These are phyloP conservation scores for Manihot esculenta DNA, from an alignment of 441 rosid genomes.

Conservation along the genomic window DNA sequence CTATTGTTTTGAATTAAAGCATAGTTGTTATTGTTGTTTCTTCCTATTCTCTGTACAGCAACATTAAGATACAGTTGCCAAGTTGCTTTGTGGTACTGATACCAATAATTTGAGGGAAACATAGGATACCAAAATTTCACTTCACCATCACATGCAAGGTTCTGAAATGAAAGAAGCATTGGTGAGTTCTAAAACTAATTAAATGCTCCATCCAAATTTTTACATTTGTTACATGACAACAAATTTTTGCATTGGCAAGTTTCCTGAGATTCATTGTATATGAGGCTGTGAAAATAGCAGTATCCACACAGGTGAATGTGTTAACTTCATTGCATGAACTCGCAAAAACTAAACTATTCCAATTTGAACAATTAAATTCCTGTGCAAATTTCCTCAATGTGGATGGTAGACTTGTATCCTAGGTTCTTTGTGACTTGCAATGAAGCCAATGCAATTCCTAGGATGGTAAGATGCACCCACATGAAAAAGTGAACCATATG, in stretches of 20 bases:
- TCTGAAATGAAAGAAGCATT: too few species aligned
- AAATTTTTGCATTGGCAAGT: not conserved
- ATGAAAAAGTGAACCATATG: too few species aligned
- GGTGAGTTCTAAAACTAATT: too few species aligned
- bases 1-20: too few species aligned
- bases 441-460: not conserved
- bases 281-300: not conserved
- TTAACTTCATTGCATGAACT: not conserved
- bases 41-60: not conserved
- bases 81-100: not conserved
- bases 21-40: too few species aligned
- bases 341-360: not conserved
- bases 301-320: not conserved
- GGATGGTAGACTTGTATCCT: not conserved
- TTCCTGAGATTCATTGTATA: not conserved
- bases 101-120: not conserved
- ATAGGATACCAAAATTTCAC: not conserved
- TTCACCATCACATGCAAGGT: too few species aligned
- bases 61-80: not conserved
- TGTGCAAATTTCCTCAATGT: not conserved
- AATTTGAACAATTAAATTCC: not conserved
- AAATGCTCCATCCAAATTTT: too few species aligned
- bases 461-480: not conserved
- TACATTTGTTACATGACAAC: too few species aligned
- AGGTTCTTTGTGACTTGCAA: not conserved